Evolutionary conservation across 2,329 filamentous ascomycete genomes (phyloP).

Genomic region (Dothideomycetes sp.): DNA sequence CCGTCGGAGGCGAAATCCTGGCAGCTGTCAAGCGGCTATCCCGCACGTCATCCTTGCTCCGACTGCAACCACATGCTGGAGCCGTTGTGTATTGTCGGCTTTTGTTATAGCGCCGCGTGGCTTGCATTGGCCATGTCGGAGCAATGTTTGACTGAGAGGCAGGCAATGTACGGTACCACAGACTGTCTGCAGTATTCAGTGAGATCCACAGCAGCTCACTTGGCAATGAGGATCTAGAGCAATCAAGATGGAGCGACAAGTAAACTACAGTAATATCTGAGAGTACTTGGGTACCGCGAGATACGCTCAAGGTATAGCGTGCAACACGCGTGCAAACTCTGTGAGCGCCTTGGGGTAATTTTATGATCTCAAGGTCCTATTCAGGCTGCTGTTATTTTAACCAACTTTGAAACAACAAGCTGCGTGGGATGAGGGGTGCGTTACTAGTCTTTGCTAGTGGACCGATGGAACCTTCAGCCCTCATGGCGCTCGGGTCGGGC

Average conservation of each 20-base stretch:
- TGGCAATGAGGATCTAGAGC: neutral
- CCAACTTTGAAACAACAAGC: no score
- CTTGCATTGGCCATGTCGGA: neutral
- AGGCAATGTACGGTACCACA: no score
- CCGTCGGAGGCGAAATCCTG: neutral
- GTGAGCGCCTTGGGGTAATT: no score
- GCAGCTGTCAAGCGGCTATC: neutral
- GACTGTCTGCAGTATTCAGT: no score
- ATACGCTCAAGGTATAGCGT: no score
- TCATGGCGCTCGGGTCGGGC: neutral
- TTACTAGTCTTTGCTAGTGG: neutral
- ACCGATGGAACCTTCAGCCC: neutral
- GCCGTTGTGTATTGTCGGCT: neutral
- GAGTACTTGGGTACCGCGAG: no score
- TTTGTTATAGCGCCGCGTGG: neutral
- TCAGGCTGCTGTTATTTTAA: no score
- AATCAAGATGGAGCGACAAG: no score
- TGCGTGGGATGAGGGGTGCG: neutral
- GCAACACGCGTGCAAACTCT: no score
- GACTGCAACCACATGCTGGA: neutral
- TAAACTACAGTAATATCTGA: no score
- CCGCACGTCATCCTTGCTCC: no score
- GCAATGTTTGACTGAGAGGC: neutral
- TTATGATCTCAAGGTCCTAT: no score
- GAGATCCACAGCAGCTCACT: neutral